These are phyloP conservation scores for Paspalum vaginatum DNA, from an alignment of 176 grass and related monocot genomes.

Conservation along the genomic window DNA sequence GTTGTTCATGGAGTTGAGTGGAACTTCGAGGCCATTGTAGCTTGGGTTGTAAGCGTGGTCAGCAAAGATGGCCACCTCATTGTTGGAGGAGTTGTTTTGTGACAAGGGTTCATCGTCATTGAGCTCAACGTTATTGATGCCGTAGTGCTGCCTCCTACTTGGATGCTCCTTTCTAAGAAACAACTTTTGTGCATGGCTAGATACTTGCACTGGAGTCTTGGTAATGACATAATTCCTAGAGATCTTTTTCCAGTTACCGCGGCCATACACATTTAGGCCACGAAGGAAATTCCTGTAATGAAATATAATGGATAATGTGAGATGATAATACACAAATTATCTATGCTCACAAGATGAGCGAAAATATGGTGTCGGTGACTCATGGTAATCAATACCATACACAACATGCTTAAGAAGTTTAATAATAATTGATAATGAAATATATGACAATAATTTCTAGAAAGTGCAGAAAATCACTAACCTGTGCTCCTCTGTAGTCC, in stretches of 20 bases:
- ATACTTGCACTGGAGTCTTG: neutral
- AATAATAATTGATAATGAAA: neutral
- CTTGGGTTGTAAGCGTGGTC: neutral
- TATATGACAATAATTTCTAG: neutral
- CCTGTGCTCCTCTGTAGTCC: constrained; percentile 26
- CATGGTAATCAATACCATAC: neutral
- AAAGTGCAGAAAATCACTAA: neutral
- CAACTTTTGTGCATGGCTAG: neutral
- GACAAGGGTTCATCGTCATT: neutral
- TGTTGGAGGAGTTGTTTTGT: neutral
- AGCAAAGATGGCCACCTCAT: neutral
- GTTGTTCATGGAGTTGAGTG: neutral
- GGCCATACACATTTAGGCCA: neutral
- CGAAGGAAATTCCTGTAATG: neutral
- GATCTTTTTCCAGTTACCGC: neutral
- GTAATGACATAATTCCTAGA: neutral
- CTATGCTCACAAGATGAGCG: neutral
- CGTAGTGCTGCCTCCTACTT: neutral
- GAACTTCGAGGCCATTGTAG: neutral
- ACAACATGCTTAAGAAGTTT: neutral
- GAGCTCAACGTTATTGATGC: neutral
- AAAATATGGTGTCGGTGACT: neutral
- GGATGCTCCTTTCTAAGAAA: neutral
- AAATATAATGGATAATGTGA: neutral
- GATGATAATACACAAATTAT: neutral